Evolutionary conservation across 1,284 basidiomycete genomes (phyloP), one percentile per base, ranked within the genome.

Genomic region (Hemileia vastatrix): DNA sequence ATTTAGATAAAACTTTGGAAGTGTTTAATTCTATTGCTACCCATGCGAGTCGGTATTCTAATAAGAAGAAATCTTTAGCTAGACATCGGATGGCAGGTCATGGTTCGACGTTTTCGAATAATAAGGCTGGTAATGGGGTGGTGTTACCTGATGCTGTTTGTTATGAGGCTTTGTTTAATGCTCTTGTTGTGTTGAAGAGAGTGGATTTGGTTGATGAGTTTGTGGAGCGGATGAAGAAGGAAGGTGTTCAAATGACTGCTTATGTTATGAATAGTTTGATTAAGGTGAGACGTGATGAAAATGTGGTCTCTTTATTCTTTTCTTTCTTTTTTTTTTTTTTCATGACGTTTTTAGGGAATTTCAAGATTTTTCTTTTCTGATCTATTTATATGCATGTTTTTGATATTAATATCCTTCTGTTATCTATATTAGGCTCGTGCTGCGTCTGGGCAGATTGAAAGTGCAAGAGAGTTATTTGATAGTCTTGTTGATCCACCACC

Each of bases 201-300:
- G 81, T 86, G 57, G 90, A 93, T 69, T 82, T 95, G 56, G 82
- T 94, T 32, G 83, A 86, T 0, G 68, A 78, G 18, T 90, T 90
- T 73, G 76, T 87, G 43, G 74, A 78, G 23, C 83, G 83, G 64
- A 84, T 98, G 80, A 76, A 77, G 44, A 71, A 77, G 0, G 80
- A 81, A 1, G 83, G 84, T 32, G 83, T 93, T 6, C 86, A 87
- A 69, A 86, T 91, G 82, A 98, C 94, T 0, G 94, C 95, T 0
- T 99, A 98, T 77, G 88, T 97, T 66, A 88, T 87, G 49, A 98
- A 98, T 77, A 80, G 89, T 65, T 78, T 96, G 69, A 97, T 98
- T 79, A 86, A 86, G 73, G 74, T 76, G 36, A 64, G 64, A n/a
- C n/a, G n/a, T n/a, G n/a, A n/a, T n/a, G n/a, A n/a, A n/a, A n/a